Base-by-base conservation (phyloP, 2,329 filamentous ascomycete species). In the Neofusicoccum sp. region DNA sequence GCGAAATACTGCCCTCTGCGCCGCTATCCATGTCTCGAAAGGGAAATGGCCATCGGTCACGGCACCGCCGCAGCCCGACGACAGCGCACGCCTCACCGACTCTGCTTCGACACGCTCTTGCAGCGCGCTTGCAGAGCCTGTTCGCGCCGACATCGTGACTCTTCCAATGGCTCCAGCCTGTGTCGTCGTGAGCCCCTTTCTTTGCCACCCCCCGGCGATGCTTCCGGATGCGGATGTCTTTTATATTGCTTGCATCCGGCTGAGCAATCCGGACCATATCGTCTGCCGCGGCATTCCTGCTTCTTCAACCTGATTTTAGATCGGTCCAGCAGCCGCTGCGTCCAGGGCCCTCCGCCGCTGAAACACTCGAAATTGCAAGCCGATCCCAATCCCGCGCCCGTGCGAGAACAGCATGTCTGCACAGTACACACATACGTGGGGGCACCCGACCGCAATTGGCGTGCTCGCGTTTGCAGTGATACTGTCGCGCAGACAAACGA, bases 11-110 rank as follows among this genome's bases (percentile, higher is more conserved):
- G 36, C 39, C 31, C n/a, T 11, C 54, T 45, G 3, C 31, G 39
- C 28, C 54, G 54, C 39, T 34, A 58, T 56, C 29, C 54, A 58
- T 58, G 54, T 58, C 54, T 58, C 54, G 54, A 58, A 58, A 45
- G 41, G 54, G 54, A 22, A 58, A 58, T 58, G 29, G 29, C 41
- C 41, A 45, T 58, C 45, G 54, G 54, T 36, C 54, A 58, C 54
- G 29, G 54, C 54, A 45, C 39, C 29, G 43, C 14, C 22, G 49
- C 49, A 52, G 49, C 49, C 50, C 50, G 37, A 41, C 41, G 14
- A 58, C 54, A 44, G 8, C 54, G 54, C 41, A 58, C 41, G 29
- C 41, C 41, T 58, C 54, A 56, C 54, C 54, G 54, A 45, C 54
- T 58, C 41, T 28, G 11, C 28, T 31, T 14, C 37, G 4, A 31